A percentile compares a stretch with the other conserved stretches of the same genome.
These are phyloP conservation scores for Seiridium unicorne DNA, from an alignment of 2,329 filamentous ascomycete species.

Conservation along the genomic window DNA sequence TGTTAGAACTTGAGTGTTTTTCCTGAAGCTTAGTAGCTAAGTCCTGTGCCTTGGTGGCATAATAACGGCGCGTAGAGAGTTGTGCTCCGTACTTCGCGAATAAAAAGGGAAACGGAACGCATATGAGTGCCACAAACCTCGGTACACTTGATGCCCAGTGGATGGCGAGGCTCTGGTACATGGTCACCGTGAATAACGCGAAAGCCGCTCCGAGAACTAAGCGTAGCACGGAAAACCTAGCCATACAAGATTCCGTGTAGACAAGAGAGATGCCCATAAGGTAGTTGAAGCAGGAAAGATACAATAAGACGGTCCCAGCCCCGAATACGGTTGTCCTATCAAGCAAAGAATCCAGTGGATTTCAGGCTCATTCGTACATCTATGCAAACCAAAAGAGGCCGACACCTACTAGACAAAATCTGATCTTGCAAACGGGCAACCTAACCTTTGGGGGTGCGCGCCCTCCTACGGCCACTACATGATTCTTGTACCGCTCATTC, in stretches of 20 bases:
- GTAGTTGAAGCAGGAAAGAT: constrained; percentile 53
- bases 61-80: neutral
- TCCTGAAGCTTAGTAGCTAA: neutral
- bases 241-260: constrained; percentile 72
- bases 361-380: constrained; percentile 47
- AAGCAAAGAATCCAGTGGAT: constrained; percentile 47
- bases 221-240: constrained; percentile 61
- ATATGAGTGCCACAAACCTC: neutral
- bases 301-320: constrained; percentile 45
- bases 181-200: neutral
- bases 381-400: constrained; percentile 66
- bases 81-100: neutral
- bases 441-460: constrained; percentile 63
- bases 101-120: neutral
- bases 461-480: constrained; percentile 40
- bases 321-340: constrained; percentile 25
- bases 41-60: neutral
- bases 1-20: no score
- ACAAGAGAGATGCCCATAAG: constrained; percentile 44
- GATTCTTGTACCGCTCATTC: constrained; percentile 42
- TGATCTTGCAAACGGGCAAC: constrained; percentile 57
- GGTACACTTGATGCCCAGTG: neutral
- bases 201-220: constrained; percentile 58
- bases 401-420: constrained; percentile 55
- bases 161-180: neutral